Percentiles rank a stretch among this genome's conserved stretches.
Evolutionary conservation across 2,329 filamentous ascomycete genomes (phyloP).

Genomic region (Microcyclospora pomicola): DNA sequence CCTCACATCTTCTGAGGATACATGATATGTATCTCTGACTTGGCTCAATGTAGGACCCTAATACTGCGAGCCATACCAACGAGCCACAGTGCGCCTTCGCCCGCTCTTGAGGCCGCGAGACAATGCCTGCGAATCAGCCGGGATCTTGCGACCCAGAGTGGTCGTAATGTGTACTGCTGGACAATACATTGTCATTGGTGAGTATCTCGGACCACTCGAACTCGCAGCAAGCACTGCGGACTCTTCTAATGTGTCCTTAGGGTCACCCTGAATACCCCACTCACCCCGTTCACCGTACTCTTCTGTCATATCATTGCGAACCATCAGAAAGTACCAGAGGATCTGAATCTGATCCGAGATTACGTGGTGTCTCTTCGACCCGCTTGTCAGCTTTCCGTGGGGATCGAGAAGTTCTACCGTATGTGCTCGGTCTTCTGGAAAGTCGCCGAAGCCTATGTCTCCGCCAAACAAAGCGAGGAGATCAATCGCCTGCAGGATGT

Average conservation of each 20-base stretch:
- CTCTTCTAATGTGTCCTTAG: slow-evolving; percentile 10
- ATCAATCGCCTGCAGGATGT: not conserved
- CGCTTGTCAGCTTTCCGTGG: slow-evolving; percentile 10
- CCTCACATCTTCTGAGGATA: not conserved
- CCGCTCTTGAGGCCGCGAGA: slow-evolving; percentile 7
- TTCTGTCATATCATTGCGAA: slow-evolving; percentile 27
- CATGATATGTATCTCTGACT: too few relatives aligned
- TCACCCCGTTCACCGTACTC: slow-evolving; percentile 46
- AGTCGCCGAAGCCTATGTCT: slow-evolving; percentile 12
- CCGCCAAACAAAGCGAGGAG: slow-evolving; percentile 5
- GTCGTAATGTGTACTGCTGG: slow-evolving; percentile 4
- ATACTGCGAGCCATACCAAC: slow-evolving; percentile 3
- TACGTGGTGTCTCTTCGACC: slow-evolving; percentile 10
- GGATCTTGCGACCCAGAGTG: slow-evolving; percentile 1
- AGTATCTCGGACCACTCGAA: not conserved
- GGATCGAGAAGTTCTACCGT: slow-evolving; percentile 8
- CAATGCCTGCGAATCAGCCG: slow-evolving; percentile 3
- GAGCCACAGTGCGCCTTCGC: slow-evolving; percentile 5
- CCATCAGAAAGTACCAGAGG: slow-evolving; percentile 2
- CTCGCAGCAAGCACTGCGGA: not conserved
- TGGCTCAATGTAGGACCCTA: too few relatives aligned
- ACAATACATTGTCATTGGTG: slow-evolving; percentile 6
- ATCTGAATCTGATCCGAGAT: slow-evolving; percentile 11
- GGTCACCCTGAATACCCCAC: slow-evolving; percentile 39
- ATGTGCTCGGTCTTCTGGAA: slow-evolving; percentile 12